These are phyloP conservation scores for Solanum paucissectum DNA, from an alignment of 257 asterid genomes.

Conservation along the genomic window DNA sequence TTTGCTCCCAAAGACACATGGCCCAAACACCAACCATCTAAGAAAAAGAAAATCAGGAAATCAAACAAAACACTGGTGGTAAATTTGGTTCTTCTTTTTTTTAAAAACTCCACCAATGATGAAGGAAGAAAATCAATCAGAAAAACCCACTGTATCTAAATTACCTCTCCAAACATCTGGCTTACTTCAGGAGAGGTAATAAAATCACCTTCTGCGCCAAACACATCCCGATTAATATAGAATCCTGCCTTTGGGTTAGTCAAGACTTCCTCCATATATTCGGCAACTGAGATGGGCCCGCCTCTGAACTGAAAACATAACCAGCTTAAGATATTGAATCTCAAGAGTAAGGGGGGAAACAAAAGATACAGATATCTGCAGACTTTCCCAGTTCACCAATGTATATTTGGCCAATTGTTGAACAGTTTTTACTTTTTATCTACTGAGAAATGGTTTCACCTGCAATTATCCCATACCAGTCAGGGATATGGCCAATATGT, in stretches of 20 bases:
- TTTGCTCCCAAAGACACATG: slow-evolving; percentile 99
- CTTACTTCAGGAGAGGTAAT: slow-evolving; percentile 98
- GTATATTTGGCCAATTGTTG: neutral
- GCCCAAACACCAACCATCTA: slow-evolving; percentile 97
- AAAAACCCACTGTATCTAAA: neutral
- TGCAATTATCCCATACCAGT: neutral
- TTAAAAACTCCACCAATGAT: neutral
- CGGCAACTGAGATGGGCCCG: slow-evolving; percentile 92
- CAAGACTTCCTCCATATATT: slow-evolving; percentile 94
- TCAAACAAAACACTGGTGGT: neutral
- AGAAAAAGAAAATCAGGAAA: slow-evolving; percentile 2
- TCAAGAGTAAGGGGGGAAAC: neutral
- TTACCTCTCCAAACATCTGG: slow-evolving; percentile 99
- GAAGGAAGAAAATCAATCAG: neutral
- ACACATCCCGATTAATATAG: slow-evolving; percentile 88
- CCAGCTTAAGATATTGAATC: neutral
- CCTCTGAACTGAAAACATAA: slow-evolving; percentile 67
- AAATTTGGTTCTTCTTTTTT: neutral
- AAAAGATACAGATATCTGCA: neutral
- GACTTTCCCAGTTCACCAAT: neutral
- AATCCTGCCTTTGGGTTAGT: slow-evolving; percentile 88
- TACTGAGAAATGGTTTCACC: neutral
- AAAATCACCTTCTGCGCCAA: slow-evolving; percentile 89
- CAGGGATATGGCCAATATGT: neutral
- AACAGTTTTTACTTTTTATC: neutral